These are phyloP conservation scores for Wickerhamiella occidentalis DNA, from an alignment of 805 yeast genomes.

Conservation along the genomic window DNA sequence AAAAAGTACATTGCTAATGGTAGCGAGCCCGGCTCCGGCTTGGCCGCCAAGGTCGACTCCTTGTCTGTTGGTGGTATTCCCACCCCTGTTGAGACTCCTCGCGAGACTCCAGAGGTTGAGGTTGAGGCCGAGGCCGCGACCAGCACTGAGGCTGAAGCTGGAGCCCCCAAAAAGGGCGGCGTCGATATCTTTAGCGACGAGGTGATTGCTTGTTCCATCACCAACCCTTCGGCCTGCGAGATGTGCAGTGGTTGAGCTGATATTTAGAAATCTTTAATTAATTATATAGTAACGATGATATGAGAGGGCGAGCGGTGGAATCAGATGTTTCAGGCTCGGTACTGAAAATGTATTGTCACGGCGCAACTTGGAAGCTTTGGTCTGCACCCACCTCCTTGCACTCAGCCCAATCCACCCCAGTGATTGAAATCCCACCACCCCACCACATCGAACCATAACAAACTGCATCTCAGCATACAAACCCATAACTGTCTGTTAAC, in stretches of 20 bases:
- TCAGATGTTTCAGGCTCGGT: too few relatives aligned
- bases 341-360: too few relatives aligned
- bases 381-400: too few relatives aligned
- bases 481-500: too few relatives aligned
- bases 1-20: slow-evolving; percentile 20
- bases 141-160: neutral
- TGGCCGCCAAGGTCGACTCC: slow-evolving; percentile 13
- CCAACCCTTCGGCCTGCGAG: slow-evolving; percentile 93
- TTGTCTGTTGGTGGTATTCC: slow-evolving; percentile 8
- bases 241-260: slow-evolving; percentile 85
- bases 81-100: slow-evolving; percentile 8
- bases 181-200: slow-evolving; percentile 81
- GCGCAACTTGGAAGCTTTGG: too few relatives aligned
- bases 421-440: too few relatives aligned
- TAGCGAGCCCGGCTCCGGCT: neutral
- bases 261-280: neutral
- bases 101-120: slow-evolving; percentile 8
- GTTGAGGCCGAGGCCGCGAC: slow-evolving; percentile 4
- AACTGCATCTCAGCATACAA: too few relatives aligned
- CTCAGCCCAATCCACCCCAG: too few relatives aligned
- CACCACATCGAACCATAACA: too few relatives aligned
- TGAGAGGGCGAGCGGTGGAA: neutral
- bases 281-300: slow-evolving; percentile 9
- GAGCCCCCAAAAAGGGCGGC: slow-evolving; percentile 32
- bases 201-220: slow-evolving; percentile 92